These are phyloP conservation scores for Salix viminalis DNA, from an alignment of 345 rosid genomes.

Conservation along the genomic window DNA sequence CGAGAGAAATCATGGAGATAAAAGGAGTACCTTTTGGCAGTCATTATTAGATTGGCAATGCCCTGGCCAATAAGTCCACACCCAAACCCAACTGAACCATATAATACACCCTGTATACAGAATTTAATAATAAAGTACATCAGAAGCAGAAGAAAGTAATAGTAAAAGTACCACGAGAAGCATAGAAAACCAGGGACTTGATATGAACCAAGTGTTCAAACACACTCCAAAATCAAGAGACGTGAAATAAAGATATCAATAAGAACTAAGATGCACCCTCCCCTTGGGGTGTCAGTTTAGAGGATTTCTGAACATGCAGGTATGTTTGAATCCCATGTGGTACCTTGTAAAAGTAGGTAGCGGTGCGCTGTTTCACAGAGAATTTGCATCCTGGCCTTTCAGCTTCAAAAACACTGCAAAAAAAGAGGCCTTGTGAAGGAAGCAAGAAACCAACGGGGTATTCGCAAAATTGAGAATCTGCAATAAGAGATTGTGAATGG, in stretches of 20 bases:
- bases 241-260: neutral
- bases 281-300: neutral
- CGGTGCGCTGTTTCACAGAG: slow-evolving; percentile 3
- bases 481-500: neutral
- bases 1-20: neutral
- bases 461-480: neutral
- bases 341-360: slow-evolving; percentile 23
- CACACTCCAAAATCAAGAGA: neutral
- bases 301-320: neutral
- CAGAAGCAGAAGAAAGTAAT: neutral
- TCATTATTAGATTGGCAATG: slow-evolving; percentile 88
- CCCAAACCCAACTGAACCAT: slow-evolving; percentile 85
- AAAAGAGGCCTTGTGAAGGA: neutral
- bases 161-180: neutral
- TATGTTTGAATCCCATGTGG: neutral
- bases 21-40: slow-evolving; percentile 67
- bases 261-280: neutral
- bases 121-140: neutral
- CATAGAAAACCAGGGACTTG: neutral
- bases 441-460: neutral
- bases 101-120: slow-evolving; percentile 64
- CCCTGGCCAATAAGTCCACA: slow-evolving; percentile 95
- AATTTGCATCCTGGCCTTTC: slow-evolving; percentile 23
- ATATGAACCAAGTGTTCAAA: neutral
- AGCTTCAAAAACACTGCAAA: slow-evolving; percentile 20